Evolutionary conservation across 306 rosid genomes (phyloP).

Genomic region (Mucuna pruriens): DNA sequence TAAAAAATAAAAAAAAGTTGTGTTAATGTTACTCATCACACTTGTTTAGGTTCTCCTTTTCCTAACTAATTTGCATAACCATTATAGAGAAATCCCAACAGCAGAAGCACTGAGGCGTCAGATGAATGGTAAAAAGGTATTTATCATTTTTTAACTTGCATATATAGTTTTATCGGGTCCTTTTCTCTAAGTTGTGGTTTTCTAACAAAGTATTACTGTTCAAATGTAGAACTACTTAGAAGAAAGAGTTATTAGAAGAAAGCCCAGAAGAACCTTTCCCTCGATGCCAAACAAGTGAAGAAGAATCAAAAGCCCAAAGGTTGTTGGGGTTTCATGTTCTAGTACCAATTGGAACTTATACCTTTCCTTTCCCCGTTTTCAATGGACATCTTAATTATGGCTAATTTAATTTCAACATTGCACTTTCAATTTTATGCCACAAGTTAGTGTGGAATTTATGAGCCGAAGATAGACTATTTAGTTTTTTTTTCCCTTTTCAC

Average conservation of each 20-base stretch:
- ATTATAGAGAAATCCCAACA: slow-evolving; percentile 63
- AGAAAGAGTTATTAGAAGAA: too few species aligned
- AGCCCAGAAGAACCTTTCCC: too few species aligned
- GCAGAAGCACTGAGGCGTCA: slow-evolving; percentile 66
- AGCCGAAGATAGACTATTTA: neutral
- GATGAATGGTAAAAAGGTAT: slow-evolving; percentile 81
- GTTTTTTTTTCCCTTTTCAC: neutral
- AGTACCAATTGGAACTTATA: neutral
- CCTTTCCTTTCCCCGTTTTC: neutral
- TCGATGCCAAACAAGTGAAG: too few species aligned
- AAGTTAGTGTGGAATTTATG: neutral
- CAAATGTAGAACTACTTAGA: too few species aligned
- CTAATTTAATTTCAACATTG: neutral
- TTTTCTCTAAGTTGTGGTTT: neutral
- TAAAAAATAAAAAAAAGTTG: too few species aligned
- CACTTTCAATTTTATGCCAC: neutral
- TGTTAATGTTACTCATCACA: neutral
- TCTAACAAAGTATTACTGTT: neutral
- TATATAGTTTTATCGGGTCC: neutral
- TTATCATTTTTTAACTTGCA: neutral
- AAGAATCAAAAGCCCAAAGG: too few species aligned
- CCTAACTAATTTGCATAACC: slow-evolving; percentile 31
- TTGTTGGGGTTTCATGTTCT: neutral
- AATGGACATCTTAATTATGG: neutral
- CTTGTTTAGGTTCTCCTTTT: slow-evolving; percentile 17